phyloP scores from a whole-genome alignment of 306 rosid species.

The Vigna unguiculata region DNA sequence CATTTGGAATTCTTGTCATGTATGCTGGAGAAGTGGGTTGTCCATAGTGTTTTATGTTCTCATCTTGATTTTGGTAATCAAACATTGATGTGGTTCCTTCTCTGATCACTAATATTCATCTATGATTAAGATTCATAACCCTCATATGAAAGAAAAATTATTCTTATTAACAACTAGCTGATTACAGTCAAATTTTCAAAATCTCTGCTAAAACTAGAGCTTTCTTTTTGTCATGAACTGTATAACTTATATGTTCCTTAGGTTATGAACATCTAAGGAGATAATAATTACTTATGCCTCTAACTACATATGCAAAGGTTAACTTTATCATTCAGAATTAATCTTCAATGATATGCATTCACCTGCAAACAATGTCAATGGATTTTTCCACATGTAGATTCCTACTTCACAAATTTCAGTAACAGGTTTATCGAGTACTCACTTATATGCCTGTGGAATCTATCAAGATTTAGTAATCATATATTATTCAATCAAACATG shows the following conservation, averaged over 20 bases:
- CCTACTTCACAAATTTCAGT: slow-evolving; percentile 94
- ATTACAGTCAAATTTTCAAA: neutral
- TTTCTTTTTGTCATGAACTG: no score
- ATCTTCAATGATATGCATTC: slow-evolving; percentile 43
- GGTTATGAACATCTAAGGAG: slow-evolving; percentile 27
- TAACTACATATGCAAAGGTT: slow-evolving; percentile 25
- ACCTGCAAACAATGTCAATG: slow-evolving; percentile 99
- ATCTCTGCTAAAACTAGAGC: neutral
- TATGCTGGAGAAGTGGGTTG: slow-evolving; percentile 74
- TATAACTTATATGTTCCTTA: slow-evolving; percentile 7
- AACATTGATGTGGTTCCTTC: slow-evolving; percentile 66
- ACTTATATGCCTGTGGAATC: slow-evolving; percentile 80
- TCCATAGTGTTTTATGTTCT: slow-evolving; percentile 68
- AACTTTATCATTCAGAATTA: slow-evolving; percentile 26
- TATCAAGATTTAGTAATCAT: slow-evolving; percentile 47
- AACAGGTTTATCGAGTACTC: slow-evolving; percentile 91
- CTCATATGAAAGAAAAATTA: slow-evolving; percentile 22
- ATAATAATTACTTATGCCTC: slow-evolving; percentile 15
- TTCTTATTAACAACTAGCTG: neutral
- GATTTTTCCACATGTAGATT: slow-evolving; percentile 97
- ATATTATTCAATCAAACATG: slow-evolving; percentile 44
- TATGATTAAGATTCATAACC: neutral
- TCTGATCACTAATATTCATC: slow-evolving; percentile 71
- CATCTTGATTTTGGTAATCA: slow-evolving; percentile 56
- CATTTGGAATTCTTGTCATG: slow-evolving; percentile 68